Evolutionary conservation across 257 asterid species (phyloP).

Genomic region (Penstemon eatonii): DNA sequence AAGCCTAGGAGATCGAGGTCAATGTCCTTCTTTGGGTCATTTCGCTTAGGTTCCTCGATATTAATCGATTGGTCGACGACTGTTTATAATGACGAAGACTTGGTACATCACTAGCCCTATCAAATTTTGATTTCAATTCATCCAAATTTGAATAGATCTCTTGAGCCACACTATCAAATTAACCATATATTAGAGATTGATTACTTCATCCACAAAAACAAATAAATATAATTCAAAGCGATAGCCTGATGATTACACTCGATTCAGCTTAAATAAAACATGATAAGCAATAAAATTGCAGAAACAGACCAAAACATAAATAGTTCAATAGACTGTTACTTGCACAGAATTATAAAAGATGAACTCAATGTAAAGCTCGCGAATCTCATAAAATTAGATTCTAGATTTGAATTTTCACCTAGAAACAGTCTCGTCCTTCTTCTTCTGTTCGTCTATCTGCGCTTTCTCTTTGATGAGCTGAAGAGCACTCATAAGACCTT

Average conservation of each 20-base stretch:
- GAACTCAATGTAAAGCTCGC: constrained; percentile 4
- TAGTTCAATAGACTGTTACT: not conserved
- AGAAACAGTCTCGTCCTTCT: constrained; percentile 82
- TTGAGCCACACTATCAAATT: constrained; percentile 62
- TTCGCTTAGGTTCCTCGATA: too few relatives aligned
- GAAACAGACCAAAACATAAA: not conserved
- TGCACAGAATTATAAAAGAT: constrained; percentile 5
- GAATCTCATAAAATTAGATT: not conserved
- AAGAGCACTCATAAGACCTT: constrained; percentile 79
- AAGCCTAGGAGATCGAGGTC: too few relatives aligned
- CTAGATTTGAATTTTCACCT: constrained; percentile 45
- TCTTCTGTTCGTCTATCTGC: constrained; percentile 76
- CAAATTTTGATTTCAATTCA: constrained; percentile 46
- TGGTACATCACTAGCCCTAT: too few relatives aligned
- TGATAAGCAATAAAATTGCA: not conserved
- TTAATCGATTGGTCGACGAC: too few relatives aligned
- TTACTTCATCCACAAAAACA: too few relatives aligned
- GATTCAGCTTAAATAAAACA: not conserved
- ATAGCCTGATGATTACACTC: not conserved
- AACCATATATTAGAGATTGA: too few relatives aligned
- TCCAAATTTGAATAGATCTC: constrained; percentile 69
- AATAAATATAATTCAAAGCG: not conserved
- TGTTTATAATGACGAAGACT: too few relatives aligned
- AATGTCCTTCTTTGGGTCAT: too few relatives aligned
- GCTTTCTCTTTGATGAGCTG: constrained; percentile 82